Percentiles rank a stretch among this genome's conserved stretches.
Evolutionary conservation across 1,139 yeast genomes (phyloP).

Genomic region (Pichia inconspicua): DNA sequence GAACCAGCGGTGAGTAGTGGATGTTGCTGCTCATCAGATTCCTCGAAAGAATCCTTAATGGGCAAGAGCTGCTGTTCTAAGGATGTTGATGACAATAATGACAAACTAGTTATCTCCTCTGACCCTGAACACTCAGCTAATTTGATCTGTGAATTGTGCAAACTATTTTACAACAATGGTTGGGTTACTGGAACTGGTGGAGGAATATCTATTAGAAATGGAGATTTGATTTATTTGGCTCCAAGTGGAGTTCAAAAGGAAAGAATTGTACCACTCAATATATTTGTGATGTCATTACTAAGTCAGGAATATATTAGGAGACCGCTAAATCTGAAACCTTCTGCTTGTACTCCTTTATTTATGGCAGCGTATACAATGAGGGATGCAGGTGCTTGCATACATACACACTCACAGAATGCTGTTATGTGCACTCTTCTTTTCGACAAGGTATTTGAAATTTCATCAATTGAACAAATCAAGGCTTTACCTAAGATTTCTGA

Average conservation of each 20-base stretch:
- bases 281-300: conserved; percentile 65
- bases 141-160: conserved; percentile 74
- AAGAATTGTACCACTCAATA: conserved; percentile 69
- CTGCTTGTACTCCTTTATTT: conserved; percentile 90
- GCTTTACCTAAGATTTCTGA: conserved; percentile 70
- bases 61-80: background rate
- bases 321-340: conserved; percentile 69
- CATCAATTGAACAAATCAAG: conserved; percentile 85
- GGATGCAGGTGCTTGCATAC: conserved; percentile 88
- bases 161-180: conserved; percentile 65
- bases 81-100: background rate
- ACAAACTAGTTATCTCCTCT: conserved; percentile 31
- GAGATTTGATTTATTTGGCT: conserved; percentile 60
- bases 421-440: conserved; percentile 72
- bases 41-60: background rate
- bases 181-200: conserved; percentile 99
- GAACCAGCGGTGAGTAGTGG: background rate
- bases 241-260: conserved; percentile 97
- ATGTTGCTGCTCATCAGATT: background rate
- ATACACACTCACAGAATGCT: conserved; percentile 87
- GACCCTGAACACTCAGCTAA: conserved; percentile 78
- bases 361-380: conserved; percentile 65
- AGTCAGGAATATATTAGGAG: conserved; percentile 49
- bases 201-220: conserved; percentile 73
- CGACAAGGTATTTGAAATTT: conserved; percentile 63